Evolutionary conservation across 305 asterid species (phyloP).

Genomic region (Ajuga reptans): DNA sequence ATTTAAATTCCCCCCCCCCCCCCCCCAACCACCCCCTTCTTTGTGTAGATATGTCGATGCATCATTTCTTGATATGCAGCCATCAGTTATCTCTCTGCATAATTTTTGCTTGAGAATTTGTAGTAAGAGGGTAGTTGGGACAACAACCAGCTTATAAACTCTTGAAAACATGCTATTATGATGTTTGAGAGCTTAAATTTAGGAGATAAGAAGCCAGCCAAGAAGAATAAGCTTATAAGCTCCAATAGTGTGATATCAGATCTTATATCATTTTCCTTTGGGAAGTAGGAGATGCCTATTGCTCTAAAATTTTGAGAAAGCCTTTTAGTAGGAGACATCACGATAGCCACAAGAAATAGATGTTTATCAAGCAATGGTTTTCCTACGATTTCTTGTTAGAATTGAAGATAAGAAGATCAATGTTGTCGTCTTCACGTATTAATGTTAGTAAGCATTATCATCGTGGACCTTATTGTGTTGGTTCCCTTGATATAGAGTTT

Average conservation of each 20-base stretch:
- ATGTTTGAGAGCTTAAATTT: not conserved
- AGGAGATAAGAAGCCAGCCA: no score
- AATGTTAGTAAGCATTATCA: not conserved
- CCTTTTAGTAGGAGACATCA: not conserved
- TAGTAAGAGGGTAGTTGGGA: not conserved
- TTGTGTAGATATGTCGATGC: not conserved
- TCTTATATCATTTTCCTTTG: not conserved
- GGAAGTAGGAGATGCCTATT: not conserved
- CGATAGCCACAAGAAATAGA: not conserved
- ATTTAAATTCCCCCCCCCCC: not conserved
- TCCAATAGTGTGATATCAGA: not conserved
- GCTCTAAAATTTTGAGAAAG: not conserved
- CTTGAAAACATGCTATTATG: not conserved
- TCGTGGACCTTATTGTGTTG: not conserved
- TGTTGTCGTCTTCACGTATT: not conserved
- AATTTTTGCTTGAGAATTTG: constrained; percentile 2
- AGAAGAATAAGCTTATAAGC: not conserved
- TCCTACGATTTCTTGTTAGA: not conserved
- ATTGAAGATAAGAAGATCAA: not conserved
- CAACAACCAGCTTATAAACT: not conserved
- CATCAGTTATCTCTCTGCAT: not conserved
- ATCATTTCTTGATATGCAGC: not conserved
- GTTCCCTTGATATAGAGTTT: constrained; percentile 9
- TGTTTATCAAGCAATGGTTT: not conserved
- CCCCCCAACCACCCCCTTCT: not conserved